Evolutionary conservation across 2,329 filamentous ascomycete species (phyloP).

Genomic region (Apiospora malaysiana): DNA sequence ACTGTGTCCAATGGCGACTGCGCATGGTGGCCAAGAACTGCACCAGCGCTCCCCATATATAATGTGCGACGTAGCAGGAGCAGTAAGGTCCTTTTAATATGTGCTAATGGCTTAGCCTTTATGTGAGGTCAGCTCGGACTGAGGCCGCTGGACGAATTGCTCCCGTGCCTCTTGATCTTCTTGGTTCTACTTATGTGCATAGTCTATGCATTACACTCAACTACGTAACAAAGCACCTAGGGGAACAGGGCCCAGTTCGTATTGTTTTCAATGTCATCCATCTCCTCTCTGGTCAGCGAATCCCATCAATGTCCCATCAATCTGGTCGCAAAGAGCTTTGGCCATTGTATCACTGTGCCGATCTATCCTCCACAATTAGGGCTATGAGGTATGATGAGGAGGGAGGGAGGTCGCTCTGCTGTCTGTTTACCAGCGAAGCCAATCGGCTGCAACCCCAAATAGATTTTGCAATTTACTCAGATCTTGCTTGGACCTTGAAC

Average conservation of each 20-base stretch:
- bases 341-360: slow-evolving; percentile 17
- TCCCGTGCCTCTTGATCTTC: not conserved
- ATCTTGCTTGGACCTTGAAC: not conserved
- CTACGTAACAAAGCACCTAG: not conserved
- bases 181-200: not conserved
- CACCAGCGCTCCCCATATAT: not conserved
- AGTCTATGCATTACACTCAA: not conserved
- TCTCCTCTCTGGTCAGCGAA: not conserved
- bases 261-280: not conserved
- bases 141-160: not conserved
- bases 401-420: not conserved
- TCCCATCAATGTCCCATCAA: no score
- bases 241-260: not conserved
- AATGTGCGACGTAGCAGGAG: not conserved
- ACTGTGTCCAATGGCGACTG: slow-evolving; percentile 14
- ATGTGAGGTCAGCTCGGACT: slow-evolving; percentile 7
- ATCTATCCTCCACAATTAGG: slow-evolving; percentile 15
- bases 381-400: not conserved
- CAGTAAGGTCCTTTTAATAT: slow-evolving; percentile 9
- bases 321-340: slow-evolving; percentile 7
- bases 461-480: not conserved
- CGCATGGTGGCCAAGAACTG: not conserved
- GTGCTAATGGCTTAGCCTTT: not conserved
- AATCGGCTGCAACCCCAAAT: not conserved
- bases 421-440: not conserved